phyloP scores from a whole-genome alignment of 2,329 filamentous ascomycete species.

The Phialocephala subalpina region DNA sequence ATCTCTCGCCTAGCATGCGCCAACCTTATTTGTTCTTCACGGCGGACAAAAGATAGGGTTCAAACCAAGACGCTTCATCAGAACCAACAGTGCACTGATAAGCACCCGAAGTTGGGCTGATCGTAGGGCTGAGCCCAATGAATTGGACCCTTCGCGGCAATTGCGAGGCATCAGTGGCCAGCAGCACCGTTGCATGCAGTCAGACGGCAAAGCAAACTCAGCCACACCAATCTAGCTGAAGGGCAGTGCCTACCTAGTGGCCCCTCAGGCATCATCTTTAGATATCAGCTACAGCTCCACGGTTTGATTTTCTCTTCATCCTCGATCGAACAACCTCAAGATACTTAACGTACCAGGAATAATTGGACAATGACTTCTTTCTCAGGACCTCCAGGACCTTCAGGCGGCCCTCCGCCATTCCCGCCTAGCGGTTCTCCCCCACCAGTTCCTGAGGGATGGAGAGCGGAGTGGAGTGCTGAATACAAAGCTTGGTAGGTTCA shows the following conservation, averaged over 20 bases:
- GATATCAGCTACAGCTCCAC: no score
- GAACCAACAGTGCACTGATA: neutral
- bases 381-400: constrained; percentile 3
- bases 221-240: neutral
- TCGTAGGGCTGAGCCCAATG: neutral
- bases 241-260: no score
- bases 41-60: no score
- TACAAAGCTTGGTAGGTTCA: constrained; percentile 4
- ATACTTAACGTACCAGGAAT: neutral
- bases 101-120: neutral
- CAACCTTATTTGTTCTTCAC: no score
- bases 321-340: neutral
- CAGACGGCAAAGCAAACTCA: neutral
- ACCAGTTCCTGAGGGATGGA: constrained; percentile 12
- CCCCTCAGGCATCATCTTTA: neutral
- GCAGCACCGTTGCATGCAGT: neutral
- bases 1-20: no score
- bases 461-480: constrained; percentile 10
- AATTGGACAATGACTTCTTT: constrained; percentile 9
- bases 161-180: neutral
- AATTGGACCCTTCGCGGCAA: neutral
- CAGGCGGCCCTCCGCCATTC: neutral
- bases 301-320: neutral
- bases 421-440: constrained; percentile 3
- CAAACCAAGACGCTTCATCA: neutral